These are phyloP conservation scores for Aureobasidium sp. DNA, from an alignment of 2,329 filamentous ascomycete species.

Conservation along the genomic window DNA sequence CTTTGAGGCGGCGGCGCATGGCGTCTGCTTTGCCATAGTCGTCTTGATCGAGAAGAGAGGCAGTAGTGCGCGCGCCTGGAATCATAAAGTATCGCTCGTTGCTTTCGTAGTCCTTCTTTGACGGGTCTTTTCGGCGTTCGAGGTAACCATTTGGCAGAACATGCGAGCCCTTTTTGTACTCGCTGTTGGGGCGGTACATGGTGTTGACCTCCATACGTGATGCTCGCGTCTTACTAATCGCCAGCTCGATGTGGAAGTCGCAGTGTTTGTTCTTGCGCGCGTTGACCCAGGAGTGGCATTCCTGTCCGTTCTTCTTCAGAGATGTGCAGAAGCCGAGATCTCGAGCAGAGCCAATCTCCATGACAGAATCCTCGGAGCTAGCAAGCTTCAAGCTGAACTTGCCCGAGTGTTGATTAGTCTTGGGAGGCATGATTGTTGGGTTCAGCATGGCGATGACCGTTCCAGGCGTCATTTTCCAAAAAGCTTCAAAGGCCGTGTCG, in stretches of 20 bases:
- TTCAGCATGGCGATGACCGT: slow-evolving; percentile 89
- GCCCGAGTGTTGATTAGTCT: slow-evolving; percentile 62
- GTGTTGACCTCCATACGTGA: slow-evolving; percentile 71
- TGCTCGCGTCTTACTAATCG: slow-evolving; percentile 60
- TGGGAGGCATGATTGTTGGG: slow-evolving; percentile 81
- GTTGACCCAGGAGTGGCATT: slow-evolving; percentile 80
- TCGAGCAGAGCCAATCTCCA: slow-evolving; percentile 76
- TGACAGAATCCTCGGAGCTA: slow-evolving; percentile 76
- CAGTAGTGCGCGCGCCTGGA: slow-evolving; percentile 38
- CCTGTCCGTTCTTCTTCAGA: slow-evolving; percentile 71
- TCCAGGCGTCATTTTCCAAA: slow-evolving; percentile 89
- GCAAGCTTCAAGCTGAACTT: slow-evolving; percentile 79
- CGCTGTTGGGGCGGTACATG: slow-evolving; percentile 33
- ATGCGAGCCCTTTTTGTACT: slow-evolving; percentile 14
- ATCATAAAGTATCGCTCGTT: slow-evolving; percentile 18
- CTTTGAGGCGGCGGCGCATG: slow-evolving; percentile 43
- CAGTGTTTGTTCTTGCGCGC: slow-evolving; percentile 80
- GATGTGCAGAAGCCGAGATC: slow-evolving; percentile 86
- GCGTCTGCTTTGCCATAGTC: slow-evolving; percentile 41
- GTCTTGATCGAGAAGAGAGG: slow-evolving; percentile 56
- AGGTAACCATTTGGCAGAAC: background rate
- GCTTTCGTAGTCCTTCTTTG: slow-evolving; percentile 27
- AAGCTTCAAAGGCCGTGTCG: slow-evolving; percentile 78
- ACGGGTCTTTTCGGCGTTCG: background rate
- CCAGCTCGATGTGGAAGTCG: slow-evolving; percentile 82